Evolutionary conservation across 164 flowering plant species (phyloP), one percentile per base, ranked within the genome.

Genomic region (Vitis riparia): DNA sequence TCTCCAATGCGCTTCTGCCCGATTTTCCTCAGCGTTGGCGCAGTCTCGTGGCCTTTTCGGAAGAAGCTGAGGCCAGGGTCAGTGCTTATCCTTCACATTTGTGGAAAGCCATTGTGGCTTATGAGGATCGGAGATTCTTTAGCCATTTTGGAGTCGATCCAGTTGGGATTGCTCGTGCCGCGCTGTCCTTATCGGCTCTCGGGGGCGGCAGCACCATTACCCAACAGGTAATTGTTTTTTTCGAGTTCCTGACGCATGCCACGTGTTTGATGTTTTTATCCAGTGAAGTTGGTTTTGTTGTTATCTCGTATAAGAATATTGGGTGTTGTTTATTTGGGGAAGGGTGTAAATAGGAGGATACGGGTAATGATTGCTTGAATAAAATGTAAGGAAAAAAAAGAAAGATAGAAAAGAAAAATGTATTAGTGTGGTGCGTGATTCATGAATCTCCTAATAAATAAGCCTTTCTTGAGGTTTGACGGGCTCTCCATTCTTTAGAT

Each of bases 201-300:
- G 87, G 86, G 9, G 87, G 87, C 17, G 86, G 86, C 8, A 84
- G 86, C 73, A 82, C 87, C 51, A 82, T 86, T 30, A 84, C 83
- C 7, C 86, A 82, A 55, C 89, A 86, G 84, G 87, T 81, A 15
- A 56, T 16, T 53, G 27, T 52, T 52, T 2, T 12, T 1, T 49
- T 16, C 23, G 3, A 30, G 3, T 50, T 62, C 48, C 69, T 62
- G 29, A 47, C 63, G 72, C 66, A 19, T 3, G 15, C 44, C 3
- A 68, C 15, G 8, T 71, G 79, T 77, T 77, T 68, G 76, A 65
- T 65, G 71, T 2, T 61, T 65, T 69, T 62, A 55, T 73, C 53
- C 71, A 66, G n/a, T 53, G 70, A 65, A 50, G 16, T 32, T 27
- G 50, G 14, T 49, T 11, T 37, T 55, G 10, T 27, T 71, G 47